A percentile compares a stretch with the other conserved stretches of the same genome.
Conservation (phyloP, 2,329 filamentous ascomycete species). For the Claviceps monticola region DNA sequence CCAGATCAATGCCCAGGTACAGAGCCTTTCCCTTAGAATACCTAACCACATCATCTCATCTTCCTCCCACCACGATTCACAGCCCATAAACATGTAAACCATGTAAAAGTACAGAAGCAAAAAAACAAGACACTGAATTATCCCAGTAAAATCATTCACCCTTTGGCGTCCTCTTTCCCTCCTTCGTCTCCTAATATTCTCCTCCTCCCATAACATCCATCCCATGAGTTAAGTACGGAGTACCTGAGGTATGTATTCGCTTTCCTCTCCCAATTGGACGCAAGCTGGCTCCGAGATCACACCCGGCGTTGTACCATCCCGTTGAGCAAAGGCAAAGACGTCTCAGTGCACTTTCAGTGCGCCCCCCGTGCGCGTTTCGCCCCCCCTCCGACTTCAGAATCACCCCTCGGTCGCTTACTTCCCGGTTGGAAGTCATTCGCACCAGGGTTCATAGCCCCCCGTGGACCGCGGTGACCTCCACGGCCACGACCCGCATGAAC, state of each 20-base stretch:
- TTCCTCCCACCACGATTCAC: too few species aligned
- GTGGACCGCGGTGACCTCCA: slow-evolving; percentile 27
- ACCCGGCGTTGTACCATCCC: too few species aligned
- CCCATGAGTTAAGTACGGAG: too few species aligned
- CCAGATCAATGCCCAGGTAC: too few species aligned
- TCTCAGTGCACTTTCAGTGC: slow-evolving; percentile 14
- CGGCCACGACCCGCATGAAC: slow-evolving; percentile 22
- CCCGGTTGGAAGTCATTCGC: slow-evolving; percentile 44
- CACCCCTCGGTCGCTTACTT: slow-evolving; percentile 43
- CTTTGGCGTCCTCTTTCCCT: neutral
- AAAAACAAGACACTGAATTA: neutral
- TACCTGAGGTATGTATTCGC: too few species aligned
- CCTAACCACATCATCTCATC: too few species aligned
- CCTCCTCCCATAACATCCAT: neutral
- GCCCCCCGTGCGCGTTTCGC: slow-evolving; percentile 29
- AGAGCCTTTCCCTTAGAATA: too few species aligned
- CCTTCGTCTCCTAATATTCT: neutral
- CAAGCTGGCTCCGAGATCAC: too few species aligned
- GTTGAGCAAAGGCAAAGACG: neutral
- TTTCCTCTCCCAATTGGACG: too few species aligned
- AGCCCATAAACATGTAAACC: too few species aligned
- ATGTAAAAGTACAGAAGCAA: neutral
- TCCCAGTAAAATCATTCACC: too few species aligned
- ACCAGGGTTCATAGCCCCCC: slow-evolving; percentile 32
- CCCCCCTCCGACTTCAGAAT: slow-evolving; percentile 28